Percentiles rank a stretch among this genome's conserved stretches.
These are phyloP conservation scores for Pholiota adiposa DNA, from an alignment of 1,284 basidiomycete species.

Conservation along the genomic window DNA sequence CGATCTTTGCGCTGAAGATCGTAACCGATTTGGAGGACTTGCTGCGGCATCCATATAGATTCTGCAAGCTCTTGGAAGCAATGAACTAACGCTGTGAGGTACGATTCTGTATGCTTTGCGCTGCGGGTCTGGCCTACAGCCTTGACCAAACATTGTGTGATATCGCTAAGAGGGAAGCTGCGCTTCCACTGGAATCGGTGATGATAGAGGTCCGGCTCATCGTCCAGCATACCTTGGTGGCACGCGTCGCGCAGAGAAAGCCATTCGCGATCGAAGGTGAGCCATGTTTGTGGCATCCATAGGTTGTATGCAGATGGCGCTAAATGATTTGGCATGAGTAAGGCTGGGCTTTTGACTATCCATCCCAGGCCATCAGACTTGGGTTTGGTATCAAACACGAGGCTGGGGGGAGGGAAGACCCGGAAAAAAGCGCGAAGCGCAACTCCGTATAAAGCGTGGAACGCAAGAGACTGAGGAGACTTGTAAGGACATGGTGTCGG, in stretches of 20 bases:
- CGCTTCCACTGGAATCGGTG: not conserved
- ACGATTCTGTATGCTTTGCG: not conserved
- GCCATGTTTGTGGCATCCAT: not conserved
- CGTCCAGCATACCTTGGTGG: not conserved
- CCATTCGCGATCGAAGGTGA: not conserved
- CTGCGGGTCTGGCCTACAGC: not conserved
- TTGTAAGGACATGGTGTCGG: slow-evolving; percentile 17
- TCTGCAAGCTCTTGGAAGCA: not conserved
- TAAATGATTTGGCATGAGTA: not conserved
- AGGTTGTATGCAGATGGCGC: not conserved
- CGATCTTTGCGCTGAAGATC: not conserved
- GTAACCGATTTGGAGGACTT: not conserved
- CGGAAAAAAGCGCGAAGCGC: not conserved
- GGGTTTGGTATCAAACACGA: not conserved
- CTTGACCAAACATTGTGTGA: not conserved
- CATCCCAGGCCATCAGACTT: not conserved
- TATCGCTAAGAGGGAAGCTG: not conserved
- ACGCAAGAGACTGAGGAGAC: not conserved
- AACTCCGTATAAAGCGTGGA: slow-evolving; percentile 5
- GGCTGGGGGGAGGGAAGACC: not conserved
- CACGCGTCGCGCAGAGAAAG: not conserved
- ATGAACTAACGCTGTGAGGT: not conserved
- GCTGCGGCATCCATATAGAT: not conserved
- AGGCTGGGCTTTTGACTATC: not conserved
- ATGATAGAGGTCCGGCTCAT: not conserved